Evolutionary conservation across 345 rosid species (phyloP).

Genomic region (Syzygium grande): DNA sequence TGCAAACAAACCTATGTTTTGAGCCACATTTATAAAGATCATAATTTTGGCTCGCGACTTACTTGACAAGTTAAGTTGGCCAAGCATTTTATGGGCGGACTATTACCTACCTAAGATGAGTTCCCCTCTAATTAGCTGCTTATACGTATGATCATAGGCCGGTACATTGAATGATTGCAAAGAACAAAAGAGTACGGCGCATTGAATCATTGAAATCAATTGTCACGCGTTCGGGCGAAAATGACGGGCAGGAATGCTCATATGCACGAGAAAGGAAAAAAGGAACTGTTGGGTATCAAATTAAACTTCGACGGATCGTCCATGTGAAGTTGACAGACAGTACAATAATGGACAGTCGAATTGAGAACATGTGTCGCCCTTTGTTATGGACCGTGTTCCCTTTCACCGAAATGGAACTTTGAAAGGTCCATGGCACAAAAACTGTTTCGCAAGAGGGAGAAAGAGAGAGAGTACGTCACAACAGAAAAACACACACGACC

Average conservation of each 20-base stretch:
- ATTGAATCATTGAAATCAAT: not conserved
- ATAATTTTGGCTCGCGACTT: no score
- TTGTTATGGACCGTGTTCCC: not conserved
- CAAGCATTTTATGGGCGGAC: no score
- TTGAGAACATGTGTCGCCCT: not conserved
- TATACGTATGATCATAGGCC: no score
- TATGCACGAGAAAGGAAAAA: not conserved
- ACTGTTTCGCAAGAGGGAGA: no score
- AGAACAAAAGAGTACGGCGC: not conserved
- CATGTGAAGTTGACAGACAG: not conserved
- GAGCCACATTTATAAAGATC: no score
- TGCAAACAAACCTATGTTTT: no score
- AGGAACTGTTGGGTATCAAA: not conserved
- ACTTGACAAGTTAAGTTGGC: no score
- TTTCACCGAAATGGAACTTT: not conserved
- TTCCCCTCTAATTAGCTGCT: not conserved
- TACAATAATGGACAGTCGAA: no score
- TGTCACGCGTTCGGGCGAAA: not conserved
- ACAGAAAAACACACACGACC: no score
- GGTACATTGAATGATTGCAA: not conserved
- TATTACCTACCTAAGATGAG: not conserved
- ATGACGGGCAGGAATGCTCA: no score
- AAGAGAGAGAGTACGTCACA: no score
- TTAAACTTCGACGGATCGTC: not conserved
- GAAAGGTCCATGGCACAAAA: not conserved